Evolutionary conservation across 352 stramenopile species (phyloP).

Genomic region (Discostella stelligera): DNA sequence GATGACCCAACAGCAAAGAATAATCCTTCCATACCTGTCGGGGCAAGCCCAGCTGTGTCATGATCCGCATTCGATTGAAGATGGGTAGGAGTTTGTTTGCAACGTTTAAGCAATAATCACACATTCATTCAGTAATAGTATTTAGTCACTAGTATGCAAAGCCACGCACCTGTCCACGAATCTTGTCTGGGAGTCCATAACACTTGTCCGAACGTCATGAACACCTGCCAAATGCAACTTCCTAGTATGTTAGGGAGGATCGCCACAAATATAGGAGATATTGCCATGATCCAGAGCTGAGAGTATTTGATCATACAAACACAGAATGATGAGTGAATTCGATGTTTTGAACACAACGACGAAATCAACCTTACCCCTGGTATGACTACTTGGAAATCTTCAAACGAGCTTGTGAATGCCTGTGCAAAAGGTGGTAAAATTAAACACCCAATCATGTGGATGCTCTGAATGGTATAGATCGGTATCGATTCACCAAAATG

Average conservation of each 20-base stretch:
- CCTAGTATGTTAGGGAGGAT: conserved; percentile 32
- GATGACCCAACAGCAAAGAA: conserved; percentile 32
- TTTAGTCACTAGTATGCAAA: too few relatives aligned
- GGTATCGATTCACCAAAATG: conserved; percentile 37
- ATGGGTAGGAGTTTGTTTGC: too few relatives aligned
- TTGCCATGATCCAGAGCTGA: conserved; percentile 50
- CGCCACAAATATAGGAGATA: conserved; percentile 33
- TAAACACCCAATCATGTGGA: conserved; percentile 46
- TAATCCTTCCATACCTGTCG: conserved; percentile 29
- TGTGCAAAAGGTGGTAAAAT: conserved; percentile 38
- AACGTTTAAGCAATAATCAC: too few relatives aligned
- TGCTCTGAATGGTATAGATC: conserved; percentile 51
- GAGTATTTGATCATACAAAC: too few relatives aligned
- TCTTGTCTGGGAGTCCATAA: conserved; percentile 45
- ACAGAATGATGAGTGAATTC: too few relatives aligned
- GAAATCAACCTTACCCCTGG: too few relatives aligned
- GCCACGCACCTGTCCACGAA: conserved; percentile 34
- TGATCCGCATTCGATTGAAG: too few relatives aligned
- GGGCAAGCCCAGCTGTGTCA: conserved; percentile 26
- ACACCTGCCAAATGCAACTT: conserved; percentile 37
- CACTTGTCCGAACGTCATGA: too few relatives aligned
- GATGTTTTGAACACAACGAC: not conserved
- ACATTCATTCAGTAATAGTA: too few relatives aligned
- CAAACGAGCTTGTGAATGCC: conserved; percentile 22
- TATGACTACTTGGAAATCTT: conserved; percentile 45